Evolutionary conservation across 2,329 filamentous ascomycete genomes (phyloP), one percentile per base, ranked within the genome.

Genomic region (Scedosporium dehoogii): DNA sequence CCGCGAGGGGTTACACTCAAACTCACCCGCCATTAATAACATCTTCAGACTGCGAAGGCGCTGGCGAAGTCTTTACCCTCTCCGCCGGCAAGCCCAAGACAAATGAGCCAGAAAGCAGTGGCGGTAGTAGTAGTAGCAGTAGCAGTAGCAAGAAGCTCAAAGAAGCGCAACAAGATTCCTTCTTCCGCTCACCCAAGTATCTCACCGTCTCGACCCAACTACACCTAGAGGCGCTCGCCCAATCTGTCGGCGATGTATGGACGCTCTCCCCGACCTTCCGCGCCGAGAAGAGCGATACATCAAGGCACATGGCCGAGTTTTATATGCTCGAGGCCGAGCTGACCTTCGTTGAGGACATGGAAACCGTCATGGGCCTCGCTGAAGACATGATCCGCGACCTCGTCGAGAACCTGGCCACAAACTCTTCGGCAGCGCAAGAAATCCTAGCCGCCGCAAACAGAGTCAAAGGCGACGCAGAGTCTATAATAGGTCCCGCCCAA

Each of bases 251-350:
- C 46, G 91, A 89, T 68, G 94, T 97, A 6, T 99, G 94, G 92
- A 90, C 92, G 1, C 77, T 99, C 10, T 94, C 92, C 4, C 94
- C 94, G 2, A 96, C 92, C 0, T 99, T 99, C 71, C 86, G 94
- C 44, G 94, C 94, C 3, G 94, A 97, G 73, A 87, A 87, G 71
- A 97, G 92, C 74, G 92, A 97, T 70, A 97, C 94, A 0, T 87
- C 92, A 5, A 86, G 94, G 29, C 94, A 99, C 75, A 79, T 99
- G 65, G 96, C 91, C 77, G 94, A 99, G 71, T 97, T 99, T 70
- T 97, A 97, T 76, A 97, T 99, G 94, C 83, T 99, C 2, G 94
- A 99, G 75, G 92, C 88, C 16, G 94, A 99, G 74, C 79, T 92
- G 72, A 88, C 86, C 69, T 96, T 96, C 72, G 83, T 88, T 51